Evolutionary conservation across 495 filamentous ascomycete genomes (phyloP).

Genomic region (Aspergillus nanangensis): DNA sequence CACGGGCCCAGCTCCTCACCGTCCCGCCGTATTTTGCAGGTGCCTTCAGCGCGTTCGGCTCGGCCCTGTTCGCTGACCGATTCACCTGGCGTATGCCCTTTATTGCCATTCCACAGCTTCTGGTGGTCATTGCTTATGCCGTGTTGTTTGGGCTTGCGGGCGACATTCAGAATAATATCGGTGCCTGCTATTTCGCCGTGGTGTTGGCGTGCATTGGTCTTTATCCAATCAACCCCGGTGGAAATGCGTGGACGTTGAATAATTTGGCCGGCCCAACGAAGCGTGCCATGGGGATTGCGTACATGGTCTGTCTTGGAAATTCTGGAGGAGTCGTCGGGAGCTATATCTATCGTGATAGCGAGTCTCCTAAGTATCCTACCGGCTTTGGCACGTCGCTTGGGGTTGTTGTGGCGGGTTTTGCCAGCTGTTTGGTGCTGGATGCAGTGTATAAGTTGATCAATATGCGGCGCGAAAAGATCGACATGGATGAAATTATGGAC

Average conservation of each 20-base stretch:
- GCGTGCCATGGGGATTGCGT: constrained; percentile 20
- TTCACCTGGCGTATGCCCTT: constrained; percentile 26
- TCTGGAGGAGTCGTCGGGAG: constrained; percentile 17
- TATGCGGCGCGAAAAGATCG: constrained; percentile 16
- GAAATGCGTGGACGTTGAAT: constrained; percentile 21
- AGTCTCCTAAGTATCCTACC: constrained; percentile 16
- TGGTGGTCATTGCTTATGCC: constrained; percentile 11
- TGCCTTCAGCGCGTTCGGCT: constrained; percentile 11
- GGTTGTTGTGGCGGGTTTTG: constrained; percentile 19
- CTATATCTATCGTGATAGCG: constrained; percentile 14
- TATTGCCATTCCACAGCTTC: constrained; percentile 13
- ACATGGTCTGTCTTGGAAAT: constrained; percentile 18
- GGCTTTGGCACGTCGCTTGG: constrained; percentile 19
- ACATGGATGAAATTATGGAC: constrained; percentile 18
- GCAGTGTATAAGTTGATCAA: constrained; percentile 21
- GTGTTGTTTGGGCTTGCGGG: constrained; percentile 15
- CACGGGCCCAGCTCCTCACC: constrained; percentile 30
- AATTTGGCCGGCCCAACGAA: constrained; percentile 15
- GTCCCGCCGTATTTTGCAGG: constrained; percentile 24
- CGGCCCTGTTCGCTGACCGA: constrained; percentile 17
- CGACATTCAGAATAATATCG: constrained; percentile 13
- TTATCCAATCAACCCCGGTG: constrained; percentile 22
- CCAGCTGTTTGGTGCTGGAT: constrained; percentile 20
- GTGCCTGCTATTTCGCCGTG: constrained; percentile 20
- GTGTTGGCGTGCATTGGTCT: constrained; percentile 19